Evolutionary conservation across 129 eudicot species (phyloP), one percentile per base, ranked within the genome.

Genomic region (Ambrosia trifida): DNA sequence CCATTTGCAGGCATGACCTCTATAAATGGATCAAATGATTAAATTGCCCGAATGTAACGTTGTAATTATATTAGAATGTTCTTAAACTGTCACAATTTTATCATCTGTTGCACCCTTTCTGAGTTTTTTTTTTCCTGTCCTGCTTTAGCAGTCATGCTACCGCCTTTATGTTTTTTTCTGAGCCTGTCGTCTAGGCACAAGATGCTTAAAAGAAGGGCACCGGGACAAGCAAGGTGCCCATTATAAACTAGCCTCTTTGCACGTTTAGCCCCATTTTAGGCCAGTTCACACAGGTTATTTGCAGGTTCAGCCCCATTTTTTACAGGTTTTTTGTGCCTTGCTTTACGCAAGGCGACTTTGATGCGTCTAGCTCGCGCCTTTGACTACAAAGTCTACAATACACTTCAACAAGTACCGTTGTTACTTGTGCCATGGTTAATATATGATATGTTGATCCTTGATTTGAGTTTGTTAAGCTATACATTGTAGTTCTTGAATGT

Each of bases 21-120:
- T 17, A 68, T 2, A 62, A 69, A 51, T 35, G 28, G 35, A 69
- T 18, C 8, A 7, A 69, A 18, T 69, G 63, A 69, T n/a, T 68
- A 13, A 46, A 67, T 51, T 59, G 35, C 65, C 41, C 46, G 46
- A 17, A 20, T 32, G 33, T 61, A 44, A 46, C 36, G 36, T 35
- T 60, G 8, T 32, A 17, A 45, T 31, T 43, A 44, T 45, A 44
- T 41, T 60, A 35, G 47, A 72, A 72, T 60, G 69, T 11, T 59
- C 18, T 30, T 72, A 59, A 57, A 58, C 41, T 59, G 64, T 72
- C 76, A 14, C 54, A 57, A 24, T 31, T n/a, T 30, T 18, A 57
- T 71, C 76, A 14, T 70, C 17, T 53, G 11, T 40, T 41, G 14
- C 68, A 10, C 57, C 20, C 28, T 58, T 0, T 14, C 8, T 70